Evolutionary conservation across 345 rosid genomes (phyloP).

Genomic region (Euphorbia pulcherrima): DNA sequence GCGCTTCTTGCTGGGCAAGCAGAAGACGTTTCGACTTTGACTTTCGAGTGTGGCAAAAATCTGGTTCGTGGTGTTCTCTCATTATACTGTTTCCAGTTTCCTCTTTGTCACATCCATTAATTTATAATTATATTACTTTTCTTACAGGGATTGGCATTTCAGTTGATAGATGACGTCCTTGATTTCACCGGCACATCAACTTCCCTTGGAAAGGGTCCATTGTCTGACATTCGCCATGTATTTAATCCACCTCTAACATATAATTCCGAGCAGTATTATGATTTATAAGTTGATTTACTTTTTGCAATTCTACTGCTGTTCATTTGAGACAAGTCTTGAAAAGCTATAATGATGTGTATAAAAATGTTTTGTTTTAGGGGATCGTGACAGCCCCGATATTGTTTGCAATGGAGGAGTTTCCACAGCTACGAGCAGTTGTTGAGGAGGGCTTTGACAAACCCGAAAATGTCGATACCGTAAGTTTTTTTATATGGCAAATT

Average conservation of each 20-base stretch:
- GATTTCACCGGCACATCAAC: slow-evolving; percentile 94
- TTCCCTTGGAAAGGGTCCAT: slow-evolving; percentile 90
- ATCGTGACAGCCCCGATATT: slow-evolving; percentile 81
- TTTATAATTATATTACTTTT: not conserved
- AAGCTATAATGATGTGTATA: not conserved
- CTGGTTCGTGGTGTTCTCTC: slow-evolving; percentile 56
- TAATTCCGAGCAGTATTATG: not conserved
- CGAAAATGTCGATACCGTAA: slow-evolving; percentile 53
- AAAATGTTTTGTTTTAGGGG: slow-evolving; percentile 40
- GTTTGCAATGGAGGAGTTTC: slow-evolving; percentile 90
- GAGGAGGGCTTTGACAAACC: slow-evolving; percentile 64
- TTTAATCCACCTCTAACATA: slow-evolving; percentile 24
- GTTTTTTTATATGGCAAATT: too few relatives aligned
- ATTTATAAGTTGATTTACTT: too few relatives aligned
- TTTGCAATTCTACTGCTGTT: too few relatives aligned
- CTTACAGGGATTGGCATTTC: slow-evolving; percentile 85
- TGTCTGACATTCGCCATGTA: slow-evolving; percentile 79
- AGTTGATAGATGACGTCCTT: slow-evolving; percentile 85
- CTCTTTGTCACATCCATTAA: not conserved
- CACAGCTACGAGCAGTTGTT: slow-evolving; percentile 58
- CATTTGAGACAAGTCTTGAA: not conserved
- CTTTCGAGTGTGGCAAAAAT: slow-evolving; percentile 85
- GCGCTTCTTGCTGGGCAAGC: slow-evolving; percentile 93
- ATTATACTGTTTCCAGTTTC: not conserved
- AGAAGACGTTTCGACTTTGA: slow-evolving; percentile 71